A percentile compares a stretch with the other conserved stretches of the same genome.
phyloP scores from a whole-genome alignment of 495 filamentous ascomycete species.

The Paragyromitra xinjiangensis region DNA sequence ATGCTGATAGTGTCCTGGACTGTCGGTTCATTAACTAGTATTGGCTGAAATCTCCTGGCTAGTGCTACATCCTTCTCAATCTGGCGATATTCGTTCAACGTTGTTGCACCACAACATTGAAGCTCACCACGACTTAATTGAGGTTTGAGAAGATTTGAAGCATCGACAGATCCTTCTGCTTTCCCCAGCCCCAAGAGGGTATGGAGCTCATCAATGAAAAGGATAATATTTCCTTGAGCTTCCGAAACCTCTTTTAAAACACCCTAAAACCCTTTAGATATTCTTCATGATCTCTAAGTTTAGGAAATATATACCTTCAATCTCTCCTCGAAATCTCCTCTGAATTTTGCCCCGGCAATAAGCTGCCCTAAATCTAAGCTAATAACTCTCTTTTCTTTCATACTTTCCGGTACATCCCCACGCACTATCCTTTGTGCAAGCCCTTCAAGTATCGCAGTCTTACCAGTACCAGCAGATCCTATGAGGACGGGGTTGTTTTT shows the following conservation, averaged over 20 bases:
- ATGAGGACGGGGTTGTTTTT: constrained; percentile 98
- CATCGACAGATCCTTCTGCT: constrained; percentile 94
- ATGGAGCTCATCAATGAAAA: constrained; percentile 97
- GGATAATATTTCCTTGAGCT: constrained; percentile 84
- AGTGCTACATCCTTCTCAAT: constrained; percentile 98
- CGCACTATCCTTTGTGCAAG: constrained; percentile 88
- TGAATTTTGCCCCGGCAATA: constrained; percentile 94
- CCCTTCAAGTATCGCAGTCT: constrained; percentile 94
- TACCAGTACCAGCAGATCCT: constrained; percentile 90
- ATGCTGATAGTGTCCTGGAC: constrained; percentile 96
- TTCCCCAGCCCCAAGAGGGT: constrained; percentile 91
- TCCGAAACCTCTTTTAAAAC: constrained; percentile 91
- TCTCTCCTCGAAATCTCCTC: constrained; percentile 95
- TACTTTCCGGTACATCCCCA: constrained; percentile 94
- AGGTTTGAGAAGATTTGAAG: constrained; percentile 95
- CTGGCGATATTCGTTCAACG: constrained; percentile 84
- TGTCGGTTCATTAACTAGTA: constrained; percentile 84
- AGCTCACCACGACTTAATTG: constrained; percentile 89
- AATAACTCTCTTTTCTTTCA: constrained; percentile 93
- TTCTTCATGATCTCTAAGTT: not conserved
- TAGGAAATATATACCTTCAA: constrained; percentile 66
- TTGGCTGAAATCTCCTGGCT: constrained; percentile 91
- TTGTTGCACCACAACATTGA: constrained; percentile 95
- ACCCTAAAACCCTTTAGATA: constrained; percentile 56
- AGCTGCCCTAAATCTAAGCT: constrained; percentile 86